phyloP scores from a whole-genome alignment of 305 asterid genomes.

The Caryopteris hybrid region DNA sequence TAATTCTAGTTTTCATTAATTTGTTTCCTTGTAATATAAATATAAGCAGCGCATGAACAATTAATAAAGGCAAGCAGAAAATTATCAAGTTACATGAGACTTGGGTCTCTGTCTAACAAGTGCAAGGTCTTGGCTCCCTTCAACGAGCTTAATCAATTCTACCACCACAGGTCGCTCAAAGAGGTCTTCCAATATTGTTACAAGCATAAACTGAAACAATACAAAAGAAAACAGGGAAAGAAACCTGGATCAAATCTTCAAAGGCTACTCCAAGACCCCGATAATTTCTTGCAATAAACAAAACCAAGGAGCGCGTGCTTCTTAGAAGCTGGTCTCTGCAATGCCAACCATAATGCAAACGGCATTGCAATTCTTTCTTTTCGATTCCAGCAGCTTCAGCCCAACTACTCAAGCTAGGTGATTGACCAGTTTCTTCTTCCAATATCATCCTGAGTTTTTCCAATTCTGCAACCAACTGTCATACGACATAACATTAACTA shows the following conservation, averaged over 20 bases:
- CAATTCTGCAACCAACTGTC: slow-evolving; percentile 67
- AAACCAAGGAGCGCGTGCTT: slow-evolving; percentile 66
- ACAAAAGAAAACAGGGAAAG: not conserved
- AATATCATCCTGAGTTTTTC: slow-evolving; percentile 49
- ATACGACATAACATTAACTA: slow-evolving; percentile 20
- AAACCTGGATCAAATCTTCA: slow-evolving; percentile 79
- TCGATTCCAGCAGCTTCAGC: slow-evolving; percentile 71
- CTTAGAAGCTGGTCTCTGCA: slow-evolving; percentile 76
- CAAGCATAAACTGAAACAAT: not conserved
- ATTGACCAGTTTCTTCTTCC: slow-evolving; percentile 56
- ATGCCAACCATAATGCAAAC: slow-evolving; percentile 63
- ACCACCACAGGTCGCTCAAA: too few relatives aligned
- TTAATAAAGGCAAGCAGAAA: too few relatives aligned
- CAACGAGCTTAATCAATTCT: too few relatives aligned
- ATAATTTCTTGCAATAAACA: slow-evolving; percentile 68
- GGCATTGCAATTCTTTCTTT: slow-evolving; percentile 51
- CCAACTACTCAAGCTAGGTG: slow-evolving; percentile 56
- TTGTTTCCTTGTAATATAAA: too few relatives aligned
- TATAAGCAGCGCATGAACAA: too few relatives aligned
- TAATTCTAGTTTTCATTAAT: too few relatives aligned
- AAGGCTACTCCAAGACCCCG: slow-evolving; percentile 75
- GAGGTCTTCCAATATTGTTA: not conserved
- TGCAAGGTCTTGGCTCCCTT: too few relatives aligned
- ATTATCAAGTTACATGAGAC: too few relatives aligned
- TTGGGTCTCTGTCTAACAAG: too few relatives aligned